These are phyloP conservation scores for Pythium grandisporangium DNA, from an alignment of 352 stramenopile genomes.

Conservation along the genomic window DNA sequence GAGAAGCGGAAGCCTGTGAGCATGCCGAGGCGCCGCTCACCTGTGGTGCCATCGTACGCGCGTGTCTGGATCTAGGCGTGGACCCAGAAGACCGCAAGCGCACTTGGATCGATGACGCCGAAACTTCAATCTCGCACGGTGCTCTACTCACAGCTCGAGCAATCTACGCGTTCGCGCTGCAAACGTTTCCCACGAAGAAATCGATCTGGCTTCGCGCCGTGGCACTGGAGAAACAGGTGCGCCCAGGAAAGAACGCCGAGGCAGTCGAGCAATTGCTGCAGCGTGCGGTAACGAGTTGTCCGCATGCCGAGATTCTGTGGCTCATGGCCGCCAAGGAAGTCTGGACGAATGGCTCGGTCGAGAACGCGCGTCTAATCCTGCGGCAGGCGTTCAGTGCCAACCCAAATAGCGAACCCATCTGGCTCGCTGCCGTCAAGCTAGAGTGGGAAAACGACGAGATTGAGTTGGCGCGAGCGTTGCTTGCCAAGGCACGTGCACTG, in stretches of 20 bases:
- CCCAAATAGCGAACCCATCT: conserved; percentile 93
- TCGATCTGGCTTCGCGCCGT: conserved; percentile 94
- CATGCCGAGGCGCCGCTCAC: conserved; percentile 87
- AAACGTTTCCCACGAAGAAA: conserved; percentile 88
- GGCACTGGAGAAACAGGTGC: conserved; percentile 95
- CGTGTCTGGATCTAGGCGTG: conserved; percentile 92
- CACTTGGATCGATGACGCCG: conserved; percentile 97
- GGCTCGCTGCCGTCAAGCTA: conserved; percentile 97
- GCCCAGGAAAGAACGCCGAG: conserved; percentile 67
- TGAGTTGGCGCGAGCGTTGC: conserved; percentile 82
- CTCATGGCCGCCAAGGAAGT: conserved; percentile 97
- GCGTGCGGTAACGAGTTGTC: conserved; percentile 90
- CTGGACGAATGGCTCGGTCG: conserved; percentile 92
- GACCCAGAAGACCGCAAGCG: conserved; percentile 94
- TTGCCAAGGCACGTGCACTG: conserved; percentile 69
- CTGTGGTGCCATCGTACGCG: conserved; percentile 91
- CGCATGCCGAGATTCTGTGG: conserved; percentile 95
- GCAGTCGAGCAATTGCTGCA: conserved; percentile 84
- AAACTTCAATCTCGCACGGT: conserved; percentile 80
- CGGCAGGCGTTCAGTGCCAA: conserved; percentile 95
- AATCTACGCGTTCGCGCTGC: conserved; percentile 91
- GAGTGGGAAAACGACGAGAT: conserved; percentile 98
- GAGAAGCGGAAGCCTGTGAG: conserved; percentile 95
- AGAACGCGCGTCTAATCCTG: conserved; percentile 91
- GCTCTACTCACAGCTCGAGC: conserved; percentile 90